These are phyloP conservation scores for Botryotinia globosa DNA, from an alignment of 2,329 filamentous ascomycete genomes.

Conservation along the genomic window DNA sequence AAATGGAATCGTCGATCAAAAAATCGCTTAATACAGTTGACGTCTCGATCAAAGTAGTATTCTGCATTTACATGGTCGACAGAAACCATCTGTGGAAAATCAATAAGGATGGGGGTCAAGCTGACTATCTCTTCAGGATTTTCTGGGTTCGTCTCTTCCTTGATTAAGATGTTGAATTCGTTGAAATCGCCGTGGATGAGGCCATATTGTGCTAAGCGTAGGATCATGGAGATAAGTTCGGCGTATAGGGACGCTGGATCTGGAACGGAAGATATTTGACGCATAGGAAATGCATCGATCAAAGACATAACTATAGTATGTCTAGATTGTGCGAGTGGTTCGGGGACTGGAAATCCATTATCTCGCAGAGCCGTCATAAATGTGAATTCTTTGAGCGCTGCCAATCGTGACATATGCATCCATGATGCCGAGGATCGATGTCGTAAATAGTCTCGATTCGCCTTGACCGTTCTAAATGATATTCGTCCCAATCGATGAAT, in stretches of 20 bases:
- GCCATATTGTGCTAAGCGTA: constrained; percentile 79
- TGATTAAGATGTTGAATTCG: constrained; percentile 96
- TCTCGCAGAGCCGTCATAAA: constrained; percentile 86
- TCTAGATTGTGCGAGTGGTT: constrained; percentile 82
- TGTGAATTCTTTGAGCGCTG: constrained; percentile 89
- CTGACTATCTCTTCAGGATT: constrained; percentile 47
- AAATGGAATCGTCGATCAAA: constrained; percentile 90
- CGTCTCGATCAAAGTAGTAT: constrained; percentile 96
- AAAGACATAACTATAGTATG: constrained; percentile 97
- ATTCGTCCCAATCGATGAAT: constrained; percentile 95
- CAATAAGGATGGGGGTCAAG: constrained; percentile 82
- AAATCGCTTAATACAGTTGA: constrained; percentile 92
- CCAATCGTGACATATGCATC: constrained; percentile 96
- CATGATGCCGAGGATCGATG: constrained; percentile 79
- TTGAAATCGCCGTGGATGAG: constrained; percentile 98
- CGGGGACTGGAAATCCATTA: constrained; percentile 85
- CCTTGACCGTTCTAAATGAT: constrained; percentile 93
- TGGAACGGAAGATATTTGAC: constrained; percentile 81
- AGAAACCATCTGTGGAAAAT: constrained; percentile 98
- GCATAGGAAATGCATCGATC: constrained; percentile 86
- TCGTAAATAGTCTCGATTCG: constrained; percentile 91
- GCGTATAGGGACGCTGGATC: constrained; percentile 83
- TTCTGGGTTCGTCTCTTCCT: constrained; percentile 56
- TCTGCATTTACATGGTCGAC: constrained; percentile 91
- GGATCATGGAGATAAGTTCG: constrained; percentile 84